These are phyloP conservation scores for Plasmodium ovale DNA, from an alignment of 169 alveolate species.

Conservation along the genomic window DNA sequence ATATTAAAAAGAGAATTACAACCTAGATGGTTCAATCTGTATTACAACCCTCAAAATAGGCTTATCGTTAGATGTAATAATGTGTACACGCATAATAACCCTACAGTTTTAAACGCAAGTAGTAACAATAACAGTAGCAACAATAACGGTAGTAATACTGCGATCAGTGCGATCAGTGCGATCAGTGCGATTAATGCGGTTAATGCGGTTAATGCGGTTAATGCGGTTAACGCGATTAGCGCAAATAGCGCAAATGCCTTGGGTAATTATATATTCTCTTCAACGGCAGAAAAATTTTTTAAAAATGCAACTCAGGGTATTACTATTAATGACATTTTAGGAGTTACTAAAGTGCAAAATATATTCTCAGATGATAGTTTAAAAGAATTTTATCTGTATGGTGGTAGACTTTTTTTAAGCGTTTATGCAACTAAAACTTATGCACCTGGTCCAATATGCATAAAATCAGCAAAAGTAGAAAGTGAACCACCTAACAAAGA, in stretches of 20 bases:
- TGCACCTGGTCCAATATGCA: conserved; percentile 80
- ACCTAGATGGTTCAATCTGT: conserved; percentile 86
- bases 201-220: too few species aligned
- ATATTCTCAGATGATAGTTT: conserved; percentile 76
- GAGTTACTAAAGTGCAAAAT: conserved; percentile 76
- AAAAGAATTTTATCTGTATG: conserved; percentile 78
- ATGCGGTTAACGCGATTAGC: too few species aligned
- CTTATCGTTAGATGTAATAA: conserved; percentile 71
- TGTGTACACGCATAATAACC: conserved; percentile 19
- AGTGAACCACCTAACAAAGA: conserved; percentile 52
- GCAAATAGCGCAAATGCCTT: conserved; percentile 15
- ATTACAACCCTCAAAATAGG: conserved; percentile 86
- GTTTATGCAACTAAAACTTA: conserved; percentile 79
- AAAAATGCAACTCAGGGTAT: conserved; percentile 75
- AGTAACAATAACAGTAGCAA: not conserved
- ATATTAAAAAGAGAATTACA: conserved; percentile 81
- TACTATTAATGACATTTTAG: conserved; percentile 61
- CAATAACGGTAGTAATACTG: not conserved
- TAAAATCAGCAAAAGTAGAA: conserved; percentile 54
- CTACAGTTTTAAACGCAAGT: not conserved
- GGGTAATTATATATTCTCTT: conserved; percentile 55
- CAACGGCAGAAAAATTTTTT: conserved; percentile 63
- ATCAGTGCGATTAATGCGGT: too few species aligned
- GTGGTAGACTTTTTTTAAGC: conserved; percentile 79
- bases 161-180: too few species aligned